A percentile compares a stretch with the other conserved stretches of the same genome.
phyloP scores from a whole-genome alignment of 371 early-diverging fungal genomes.

The Mucor circinelloides region DNA sequence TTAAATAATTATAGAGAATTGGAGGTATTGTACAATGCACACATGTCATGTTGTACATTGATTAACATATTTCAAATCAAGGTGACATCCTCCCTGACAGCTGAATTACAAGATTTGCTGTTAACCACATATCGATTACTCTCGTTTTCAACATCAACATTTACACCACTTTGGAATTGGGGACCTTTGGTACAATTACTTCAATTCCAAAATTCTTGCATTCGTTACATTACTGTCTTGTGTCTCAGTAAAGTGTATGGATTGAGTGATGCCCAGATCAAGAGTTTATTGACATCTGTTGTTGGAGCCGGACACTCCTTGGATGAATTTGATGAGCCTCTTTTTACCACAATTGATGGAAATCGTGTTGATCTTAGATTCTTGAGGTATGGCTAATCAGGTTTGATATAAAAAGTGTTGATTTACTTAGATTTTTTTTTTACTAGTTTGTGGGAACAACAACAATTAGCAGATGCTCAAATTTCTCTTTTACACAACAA shows the following conservation, averaged over 20 bases:
- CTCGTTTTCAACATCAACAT: slow-evolving; percentile 55
- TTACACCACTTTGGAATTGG: slow-evolving; percentile 69
- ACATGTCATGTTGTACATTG: neutral
- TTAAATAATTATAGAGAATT: slow-evolving; percentile 7
- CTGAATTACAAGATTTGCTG: slow-evolving; percentile 52
- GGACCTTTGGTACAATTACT: slow-evolving; percentile 62
- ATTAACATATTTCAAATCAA: neutral
- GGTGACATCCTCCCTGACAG: slow-evolving; percentile 18
- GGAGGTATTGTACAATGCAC: neutral
- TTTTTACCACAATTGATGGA: slow-evolving; percentile 36
- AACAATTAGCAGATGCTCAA: slow-evolving; percentile 42
- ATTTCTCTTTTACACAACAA: slow-evolving; percentile 38
- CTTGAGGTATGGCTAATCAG: slow-evolving; percentile 35
- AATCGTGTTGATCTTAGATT: slow-evolving; percentile 46
- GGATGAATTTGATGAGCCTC: slow-evolving; percentile 35
- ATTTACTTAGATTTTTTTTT: too few relatives aligned
- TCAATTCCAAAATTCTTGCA: slow-evolving; percentile 39
- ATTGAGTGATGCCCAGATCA: slow-evolving; percentile 51
- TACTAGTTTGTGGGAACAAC: slow-evolving; percentile 48
- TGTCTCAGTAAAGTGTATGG: slow-evolving; percentile 58
- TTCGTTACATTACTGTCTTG: slow-evolving; percentile 57
- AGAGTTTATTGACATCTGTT: slow-evolving; percentile 28
- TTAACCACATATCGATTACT: slow-evolving; percentile 67
- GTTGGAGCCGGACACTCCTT: slow-evolving; percentile 21
- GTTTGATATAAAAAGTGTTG: too few relatives aligned